A percentile compares a stretch with the other conserved stretches of the same genome.
Conservation (phyloP, 768 basidiomycete genomes). For the Cystofilobasidium capitatum region DNA sequence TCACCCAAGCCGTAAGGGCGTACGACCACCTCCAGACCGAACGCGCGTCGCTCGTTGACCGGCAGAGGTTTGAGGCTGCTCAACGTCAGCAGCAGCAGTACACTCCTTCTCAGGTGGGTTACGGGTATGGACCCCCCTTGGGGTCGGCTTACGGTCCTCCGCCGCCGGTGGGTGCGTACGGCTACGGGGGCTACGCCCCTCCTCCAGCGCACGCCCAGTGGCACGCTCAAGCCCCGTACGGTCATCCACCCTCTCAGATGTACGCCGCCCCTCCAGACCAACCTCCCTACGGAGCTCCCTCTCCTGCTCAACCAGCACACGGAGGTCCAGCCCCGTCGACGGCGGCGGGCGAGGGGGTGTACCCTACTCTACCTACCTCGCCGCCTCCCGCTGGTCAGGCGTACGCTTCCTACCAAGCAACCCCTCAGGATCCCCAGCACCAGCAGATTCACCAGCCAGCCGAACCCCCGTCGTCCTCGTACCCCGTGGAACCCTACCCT, state of each 20-base stretch:
- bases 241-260: too few relatives aligned
- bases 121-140: neutral
- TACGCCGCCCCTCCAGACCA: too few relatives aligned
- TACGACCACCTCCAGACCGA: constrained; percentile 82
- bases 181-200: neutral
- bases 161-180: neutral
- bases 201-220: neutral
- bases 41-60: constrained; percentile 47
- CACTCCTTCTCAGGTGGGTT: neutral
- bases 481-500: neutral
- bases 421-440: neutral
- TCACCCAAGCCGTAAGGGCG: constrained; percentile 81
- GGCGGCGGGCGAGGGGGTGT: too few relatives aligned
- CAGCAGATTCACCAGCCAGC: neutral
- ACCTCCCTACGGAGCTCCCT: too few relatives aligned
- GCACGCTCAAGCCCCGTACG: neutral
- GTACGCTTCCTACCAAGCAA: neutral
- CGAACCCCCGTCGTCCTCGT: neutral
- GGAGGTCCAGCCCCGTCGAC: neutral
- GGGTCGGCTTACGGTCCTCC: neutral
- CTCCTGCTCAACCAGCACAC: too few relatives aligned
- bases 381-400: neutral
- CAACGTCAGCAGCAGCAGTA: constrained; percentile 32
- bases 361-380: too few relatives aligned
- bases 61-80: constrained; percentile 23